These are phyloP conservation scores for Myxozyma monticola DNA, from an alignment of 805 yeast species.

Conservation along the genomic window DNA sequence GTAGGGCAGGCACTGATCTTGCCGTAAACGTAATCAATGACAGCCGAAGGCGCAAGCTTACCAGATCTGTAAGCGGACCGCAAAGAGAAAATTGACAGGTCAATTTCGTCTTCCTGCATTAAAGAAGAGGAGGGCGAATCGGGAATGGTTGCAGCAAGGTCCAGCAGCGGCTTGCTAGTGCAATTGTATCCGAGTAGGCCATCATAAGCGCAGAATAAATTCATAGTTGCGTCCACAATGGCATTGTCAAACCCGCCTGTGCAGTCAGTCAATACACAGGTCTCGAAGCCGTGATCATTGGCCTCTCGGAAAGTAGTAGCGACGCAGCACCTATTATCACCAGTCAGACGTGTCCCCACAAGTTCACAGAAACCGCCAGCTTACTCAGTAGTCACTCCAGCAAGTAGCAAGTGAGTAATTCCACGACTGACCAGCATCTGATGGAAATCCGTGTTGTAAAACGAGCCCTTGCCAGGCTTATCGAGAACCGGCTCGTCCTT, in stretches of 20 bases:
- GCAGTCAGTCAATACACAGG: conserved; percentile 36
- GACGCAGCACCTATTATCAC: conserved; percentile 35
- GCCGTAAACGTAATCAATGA: conserved; percentile 14
- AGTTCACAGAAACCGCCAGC: not conserved
- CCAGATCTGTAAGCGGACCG: conserved; percentile 21
- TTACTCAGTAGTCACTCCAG: conserved; percentile 41
- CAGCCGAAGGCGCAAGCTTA: conserved; percentile 13
- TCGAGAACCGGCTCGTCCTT: conserved; percentile 37
- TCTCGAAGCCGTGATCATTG: conserved; percentile 40
- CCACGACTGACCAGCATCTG: conserved; percentile 37
- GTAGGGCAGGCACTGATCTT: conserved; percentile 6
- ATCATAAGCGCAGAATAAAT: conserved; percentile 34
- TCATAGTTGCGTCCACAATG: conserved; percentile 30
- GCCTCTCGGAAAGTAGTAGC: conserved; percentile 41
- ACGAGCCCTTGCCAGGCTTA: conserved; percentile 42
- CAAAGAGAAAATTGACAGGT: conserved; percentile 16
- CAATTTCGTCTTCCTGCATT: not conserved
- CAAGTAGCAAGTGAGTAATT: conserved; percentile 36
- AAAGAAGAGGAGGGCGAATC: not conserved
- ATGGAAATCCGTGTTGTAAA: conserved; percentile 39
- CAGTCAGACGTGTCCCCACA: not conserved
- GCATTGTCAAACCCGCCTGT: conserved; percentile 34
- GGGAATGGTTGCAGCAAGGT: conserved; percentile 20
- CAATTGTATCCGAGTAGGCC: conserved; percentile 35
- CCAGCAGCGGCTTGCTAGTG: conserved; percentile 22